Evolutionary conservation across 148 eudicot genomes (phyloP), one percentile per base, ranked within the genome.

Genomic region (Nyssa sinensis): DNA sequence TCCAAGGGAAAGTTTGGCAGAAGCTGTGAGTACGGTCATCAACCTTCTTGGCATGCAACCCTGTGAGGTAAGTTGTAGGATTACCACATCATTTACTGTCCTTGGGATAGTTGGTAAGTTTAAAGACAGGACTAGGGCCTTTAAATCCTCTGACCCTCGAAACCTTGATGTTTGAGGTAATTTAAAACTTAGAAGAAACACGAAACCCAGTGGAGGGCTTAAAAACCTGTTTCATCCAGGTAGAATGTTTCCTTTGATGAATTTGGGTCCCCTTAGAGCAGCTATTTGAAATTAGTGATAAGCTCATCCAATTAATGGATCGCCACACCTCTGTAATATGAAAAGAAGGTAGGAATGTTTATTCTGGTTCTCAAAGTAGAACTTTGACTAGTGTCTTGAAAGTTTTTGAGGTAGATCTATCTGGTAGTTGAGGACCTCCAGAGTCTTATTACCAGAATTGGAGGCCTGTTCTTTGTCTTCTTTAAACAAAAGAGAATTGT

Each of bases 21-120:
- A 92, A 77, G 96, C 99, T 62, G 97, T 95, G 25, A 89, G 63
- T 84, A 86, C 94, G 68, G 99, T 92, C 61, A 82, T 89, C 78
- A 77, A 55, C 75, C 96, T 95, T 81, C 96, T 95, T 65, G 99
- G 99, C 88, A 78, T 95, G 99, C 96, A 92, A 74, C 97, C 99
- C 39, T 95, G 99, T 62, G 99, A 95, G 99, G 99, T 91, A 74
- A 75, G 87, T 82, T 41, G 6, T n/a, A 17, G 67, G 14, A 32
- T 23, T 29, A 23, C 24, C 14, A 37, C 1, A 49, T 14, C n/a
- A 6, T 28, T 55, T 55, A 24, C 27, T 37, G 19, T 12, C 17
- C 29, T 23, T 35, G 14, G 14, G 65, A 4, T 30, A 7, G 47
- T 65, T 35, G 13, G 14, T 10, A 32, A 30, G 24, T 5, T 31